Evolutionary conservation across 2,329 filamentous ascomycete genomes (phyloP).

Genomic region (Pyricularia grisea): DNA sequence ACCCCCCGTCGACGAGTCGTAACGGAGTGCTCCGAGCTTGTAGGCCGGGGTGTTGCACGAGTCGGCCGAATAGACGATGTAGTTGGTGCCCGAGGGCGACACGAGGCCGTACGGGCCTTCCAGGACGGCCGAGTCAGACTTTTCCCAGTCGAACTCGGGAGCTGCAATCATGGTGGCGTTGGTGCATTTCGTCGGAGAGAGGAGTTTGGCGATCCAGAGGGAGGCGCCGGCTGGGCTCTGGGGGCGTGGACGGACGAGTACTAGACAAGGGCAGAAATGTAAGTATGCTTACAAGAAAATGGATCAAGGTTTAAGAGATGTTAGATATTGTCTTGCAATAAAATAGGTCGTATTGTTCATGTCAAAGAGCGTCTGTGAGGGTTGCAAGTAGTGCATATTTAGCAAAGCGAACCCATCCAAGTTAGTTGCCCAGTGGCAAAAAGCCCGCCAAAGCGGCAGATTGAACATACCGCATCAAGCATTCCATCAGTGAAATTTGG

Average conservation of each 20-base stretch:
- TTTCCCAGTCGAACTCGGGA: constrained; percentile 11
- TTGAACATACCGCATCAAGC: constrained; percentile 9
- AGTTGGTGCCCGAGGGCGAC: constrained; percentile 7
- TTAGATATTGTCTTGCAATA: neutral
- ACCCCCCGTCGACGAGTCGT: neutral
- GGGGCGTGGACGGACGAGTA: constrained; percentile 9
- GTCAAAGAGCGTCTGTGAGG: neutral
- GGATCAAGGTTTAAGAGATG: neutral
- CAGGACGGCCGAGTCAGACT: constrained; percentile 8
- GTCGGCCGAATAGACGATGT: constrained; percentile 12
- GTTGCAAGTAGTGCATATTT: neutral
- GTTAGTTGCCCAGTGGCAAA: neutral
- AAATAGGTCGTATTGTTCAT: neutral
- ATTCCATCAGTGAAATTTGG: constrained; percentile 10
- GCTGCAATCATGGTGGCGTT: constrained; percentile 11
- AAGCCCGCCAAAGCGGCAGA: neutral
- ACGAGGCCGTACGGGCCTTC: constrained; percentile 10
- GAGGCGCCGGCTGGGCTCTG: constrained; percentile 11
- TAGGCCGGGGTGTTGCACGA: constrained; percentile 11
- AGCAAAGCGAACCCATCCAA: constrained; percentile 5
- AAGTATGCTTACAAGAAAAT: no score
- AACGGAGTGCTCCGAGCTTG: constrained; percentile 10
- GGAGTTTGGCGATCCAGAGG: constrained; percentile 11
- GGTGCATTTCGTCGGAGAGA: constrained; percentile 7
- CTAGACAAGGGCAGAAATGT: constrained; percentile 2